Evolutionary conservation across 495 filamentous ascomycete genomes (phyloP).

Genomic region (Cudoniella acicularis): DNA sequence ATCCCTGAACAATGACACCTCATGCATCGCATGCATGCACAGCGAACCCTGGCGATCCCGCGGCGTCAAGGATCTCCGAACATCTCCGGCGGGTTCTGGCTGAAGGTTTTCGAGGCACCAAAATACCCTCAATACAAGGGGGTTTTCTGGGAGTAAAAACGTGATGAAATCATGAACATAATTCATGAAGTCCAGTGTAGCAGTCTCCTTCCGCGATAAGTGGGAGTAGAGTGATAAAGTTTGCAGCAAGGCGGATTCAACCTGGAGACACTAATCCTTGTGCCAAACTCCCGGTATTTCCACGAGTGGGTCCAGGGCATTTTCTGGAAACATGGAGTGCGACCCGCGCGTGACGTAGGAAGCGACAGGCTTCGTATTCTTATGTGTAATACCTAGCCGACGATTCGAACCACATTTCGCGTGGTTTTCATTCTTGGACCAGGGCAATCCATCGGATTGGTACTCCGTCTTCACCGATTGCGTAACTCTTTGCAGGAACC

Average conservation of each 20-base stretch:
- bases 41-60: conserved; percentile 5
- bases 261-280: not conserved
- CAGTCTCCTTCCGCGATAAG: too few relatives aligned
- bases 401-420: not conserved
- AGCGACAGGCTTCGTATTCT: not conserved
- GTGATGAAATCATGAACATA: too few relatives aligned
- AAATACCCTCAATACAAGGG: too few relatives aligned
- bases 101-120: not conserved
- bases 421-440: not conserved
- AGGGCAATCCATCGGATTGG: conserved; percentile 46
- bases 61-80: not conserved
- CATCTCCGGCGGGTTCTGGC: conserved; percentile 5
- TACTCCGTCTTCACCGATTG: conserved; percentile 47
- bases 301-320: not conserved
- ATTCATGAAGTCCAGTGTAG: too few relatives aligned
- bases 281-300: not conserved
- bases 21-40: not conserved
- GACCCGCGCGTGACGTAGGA: not conserved
- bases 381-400: not conserved
- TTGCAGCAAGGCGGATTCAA: conserved; percentile 1
- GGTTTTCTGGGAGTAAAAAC: too few relatives aligned
- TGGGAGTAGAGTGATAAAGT: not conserved
- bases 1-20: not conserved
- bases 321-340: too few relatives aligned
- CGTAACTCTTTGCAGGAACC: conserved; percentile 45